phyloP scores from a whole-genome alignment of 352 stramenopile genomes.

The Globisporangium carolinianum region DNA sequence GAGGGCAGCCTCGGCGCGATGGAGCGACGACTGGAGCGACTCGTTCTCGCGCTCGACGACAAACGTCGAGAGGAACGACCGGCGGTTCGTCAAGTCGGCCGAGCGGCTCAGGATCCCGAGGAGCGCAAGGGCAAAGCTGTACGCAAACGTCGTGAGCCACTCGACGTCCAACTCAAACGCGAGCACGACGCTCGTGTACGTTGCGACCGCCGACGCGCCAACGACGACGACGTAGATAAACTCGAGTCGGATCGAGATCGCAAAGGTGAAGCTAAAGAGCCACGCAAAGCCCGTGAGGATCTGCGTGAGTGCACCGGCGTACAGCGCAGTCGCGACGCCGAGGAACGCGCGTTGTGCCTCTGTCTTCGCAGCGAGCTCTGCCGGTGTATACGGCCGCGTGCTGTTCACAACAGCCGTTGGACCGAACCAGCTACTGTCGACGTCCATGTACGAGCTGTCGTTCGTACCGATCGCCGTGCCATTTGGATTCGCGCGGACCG shows the following conservation, averaged over 20 bases:
- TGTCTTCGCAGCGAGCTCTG: constrained; percentile 15
- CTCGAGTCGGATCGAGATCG: constrained; percentile 81
- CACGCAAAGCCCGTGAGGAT: constrained; percentile 60
- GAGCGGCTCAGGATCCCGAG: constrained; percentile 76
- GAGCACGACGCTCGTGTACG: constrained; percentile 57
- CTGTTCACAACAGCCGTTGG: constrained; percentile 15
- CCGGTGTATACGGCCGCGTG: constrained; percentile 2
- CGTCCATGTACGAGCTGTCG: constrained; percentile 5
- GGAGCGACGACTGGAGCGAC: constrained; percentile 68
- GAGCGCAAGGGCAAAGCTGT: constrained; percentile 57
- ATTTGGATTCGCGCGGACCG: background rate
- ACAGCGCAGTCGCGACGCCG: constrained; percentile 35
- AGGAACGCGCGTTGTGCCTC: constrained; percentile 27
- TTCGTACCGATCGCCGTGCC: constrained; percentile 1
- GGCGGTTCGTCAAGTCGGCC: constrained; percentile 68
- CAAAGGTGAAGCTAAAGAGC: constrained; percentile 78
- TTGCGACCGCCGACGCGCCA: constrained; percentile 37
- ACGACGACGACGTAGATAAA: constrained; percentile 84
- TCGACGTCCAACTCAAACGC: constrained; percentile 52
- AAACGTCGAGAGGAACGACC: constrained; percentile 78
- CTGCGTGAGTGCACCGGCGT: constrained; percentile 52
- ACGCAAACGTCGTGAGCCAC: constrained; percentile 58
- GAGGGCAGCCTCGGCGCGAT: constrained; percentile 72
- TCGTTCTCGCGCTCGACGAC: constrained; percentile 85
- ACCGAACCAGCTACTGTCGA: constrained; percentile 17